Conservation (phyloP, 2,329 filamentous ascomycete genomes). For the Trichoderma afroharzianum region DNA sequence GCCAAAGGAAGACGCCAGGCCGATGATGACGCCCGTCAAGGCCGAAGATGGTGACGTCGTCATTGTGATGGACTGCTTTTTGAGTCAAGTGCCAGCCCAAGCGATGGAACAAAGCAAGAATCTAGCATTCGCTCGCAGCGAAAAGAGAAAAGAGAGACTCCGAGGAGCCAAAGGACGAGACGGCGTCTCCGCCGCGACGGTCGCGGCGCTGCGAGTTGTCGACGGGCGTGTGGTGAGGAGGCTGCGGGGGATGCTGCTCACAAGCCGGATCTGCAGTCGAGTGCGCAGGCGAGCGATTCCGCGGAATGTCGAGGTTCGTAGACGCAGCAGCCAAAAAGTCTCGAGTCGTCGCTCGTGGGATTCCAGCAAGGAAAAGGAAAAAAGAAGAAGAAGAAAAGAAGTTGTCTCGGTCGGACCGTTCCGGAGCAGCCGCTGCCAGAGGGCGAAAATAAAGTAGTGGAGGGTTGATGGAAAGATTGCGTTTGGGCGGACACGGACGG, state of each 20-base stretch:
- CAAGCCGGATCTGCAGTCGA: not conserved
- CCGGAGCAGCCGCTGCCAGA: slow-evolving; percentile 14
- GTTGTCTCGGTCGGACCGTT: not conserved
- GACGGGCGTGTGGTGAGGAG: slow-evolving; percentile 3
- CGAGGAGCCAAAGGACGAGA: slow-evolving; percentile 7
- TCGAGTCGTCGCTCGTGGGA: not conserved
- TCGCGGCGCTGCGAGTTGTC: slow-evolving; percentile 9
- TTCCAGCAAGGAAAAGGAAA: not conserved
- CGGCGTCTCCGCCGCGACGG: slow-evolving; percentile 18
- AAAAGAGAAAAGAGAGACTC: slow-evolving; percentile 4
- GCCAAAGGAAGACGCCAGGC: slow-evolving; percentile 88
- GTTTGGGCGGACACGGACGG: not conserved
- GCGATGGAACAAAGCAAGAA: not conserved
- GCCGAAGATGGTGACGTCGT: slow-evolving; percentile 40
- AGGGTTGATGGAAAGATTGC: slow-evolving; percentile 3
- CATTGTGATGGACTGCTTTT: slow-evolving; percentile 27
- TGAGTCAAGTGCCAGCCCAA: not conserved
- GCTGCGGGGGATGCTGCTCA: slow-evolving; percentile 5
- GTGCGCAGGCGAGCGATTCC: not conserved
- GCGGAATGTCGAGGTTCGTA: not conserved
- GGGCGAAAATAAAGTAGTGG: not conserved
- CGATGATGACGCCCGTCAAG: slow-evolving; percentile 82
- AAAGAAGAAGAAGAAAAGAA: not conserved
- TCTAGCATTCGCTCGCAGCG: slow-evolving; percentile 10
- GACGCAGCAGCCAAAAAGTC: not conserved